phyloP scores from a whole-genome alignment of 176 grass and related monocot species.

The Elymus sibiricus region DNA sequence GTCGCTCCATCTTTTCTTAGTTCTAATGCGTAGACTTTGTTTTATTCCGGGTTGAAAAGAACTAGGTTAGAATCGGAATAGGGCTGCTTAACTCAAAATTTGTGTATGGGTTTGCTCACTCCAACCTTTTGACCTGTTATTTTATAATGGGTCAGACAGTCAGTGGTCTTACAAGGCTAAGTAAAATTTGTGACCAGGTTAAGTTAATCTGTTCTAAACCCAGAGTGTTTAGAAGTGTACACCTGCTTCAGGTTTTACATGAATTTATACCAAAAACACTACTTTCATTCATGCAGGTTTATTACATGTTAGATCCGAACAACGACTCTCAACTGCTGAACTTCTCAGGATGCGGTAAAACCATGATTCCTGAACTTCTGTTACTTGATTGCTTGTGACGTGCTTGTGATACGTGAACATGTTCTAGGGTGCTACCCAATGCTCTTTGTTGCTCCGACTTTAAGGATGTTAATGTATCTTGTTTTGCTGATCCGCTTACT shows the following conservation, averaged over 20 bases:
- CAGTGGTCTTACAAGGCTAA: background rate
- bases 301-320: constrained; percentile 89
- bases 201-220: background rate
- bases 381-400: background rate
- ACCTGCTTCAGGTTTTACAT: background rate
- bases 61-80: background rate
- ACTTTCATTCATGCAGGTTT: constrained; percentile 62
- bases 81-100: background rate
- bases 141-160: background rate
- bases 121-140: background rate
- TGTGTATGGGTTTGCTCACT: background rate
- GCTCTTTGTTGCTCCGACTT: background rate
- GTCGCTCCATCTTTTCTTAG: background rate
- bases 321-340: constrained; percentile 65
- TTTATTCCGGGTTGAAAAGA: background rate
- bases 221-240: background rate
- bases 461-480: constrained; percentile 9
- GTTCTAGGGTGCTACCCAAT: background rate
- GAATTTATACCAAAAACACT: constrained; percentile 8
- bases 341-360: constrained; percentile 96
- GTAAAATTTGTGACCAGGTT: background rate
- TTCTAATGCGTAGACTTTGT: background rate
- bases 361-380: constrained; percentile 16
- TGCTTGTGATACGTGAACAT: background rate
- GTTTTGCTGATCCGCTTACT: background rate